phyloP scores from a whole-genome alignment of 768 basidiomycete species.

The Hypholoma fasciculare region DNA sequence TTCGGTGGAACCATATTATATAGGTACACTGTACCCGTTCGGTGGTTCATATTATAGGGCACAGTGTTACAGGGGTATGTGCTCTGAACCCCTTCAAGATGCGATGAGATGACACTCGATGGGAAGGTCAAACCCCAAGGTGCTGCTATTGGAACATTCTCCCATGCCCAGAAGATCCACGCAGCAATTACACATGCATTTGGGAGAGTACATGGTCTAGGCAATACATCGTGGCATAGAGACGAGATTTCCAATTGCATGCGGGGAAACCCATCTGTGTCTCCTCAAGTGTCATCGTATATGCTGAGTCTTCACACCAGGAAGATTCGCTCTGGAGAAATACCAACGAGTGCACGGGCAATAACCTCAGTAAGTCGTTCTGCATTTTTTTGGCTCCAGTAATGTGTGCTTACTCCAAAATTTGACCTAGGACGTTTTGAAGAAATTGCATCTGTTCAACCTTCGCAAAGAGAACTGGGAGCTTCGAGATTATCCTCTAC shows the following conservation, averaged over 20 bases:
- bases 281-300: slow-evolving; percentile 13
- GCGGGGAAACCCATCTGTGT: slow-evolving; percentile 17
- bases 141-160: slow-evolving; percentile 15
- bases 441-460: slow-evolving; percentile 15
- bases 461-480: slow-evolving; percentile 5
- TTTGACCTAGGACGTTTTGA: slow-evolving; percentile 3
- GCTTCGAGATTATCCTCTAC: background rate
- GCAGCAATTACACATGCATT: slow-evolving; percentile 31
- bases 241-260: background rate
- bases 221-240: slow-evolving; percentile 28
- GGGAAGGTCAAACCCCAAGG: slow-evolving; percentile 4
- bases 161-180: slow-evolving; percentile 37
- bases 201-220: slow-evolving; percentile 22
- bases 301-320: slow-evolving; percentile 15
- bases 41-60: too few species aligned
- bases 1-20: too few species aligned
- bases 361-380: slow-evolving; percentile 8
- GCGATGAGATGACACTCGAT: slow-evolving; percentile 12
- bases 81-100: too few species aligned
- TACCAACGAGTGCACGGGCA: slow-evolving; percentile 14
- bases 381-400: background rate
- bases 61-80: too few species aligned
- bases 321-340: slow-evolving; percentile 13
- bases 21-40: too few species aligned
- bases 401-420: background rate